phyloP scores from a whole-genome alignment of 176 grass and related monocot genomes.

The bread wheat (Triticum aestivum) region DNA sequence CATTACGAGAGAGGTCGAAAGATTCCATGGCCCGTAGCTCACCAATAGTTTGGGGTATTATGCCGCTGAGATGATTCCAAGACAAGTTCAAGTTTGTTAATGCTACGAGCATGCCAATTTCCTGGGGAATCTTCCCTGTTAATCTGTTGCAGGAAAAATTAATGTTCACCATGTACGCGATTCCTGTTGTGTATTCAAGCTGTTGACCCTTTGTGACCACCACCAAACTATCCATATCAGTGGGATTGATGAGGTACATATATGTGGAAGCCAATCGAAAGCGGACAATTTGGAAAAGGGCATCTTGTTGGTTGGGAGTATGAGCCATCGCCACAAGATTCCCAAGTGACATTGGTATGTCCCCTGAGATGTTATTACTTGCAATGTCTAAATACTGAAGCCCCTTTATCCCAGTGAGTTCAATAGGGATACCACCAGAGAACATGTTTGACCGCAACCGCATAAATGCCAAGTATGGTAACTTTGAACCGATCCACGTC shows the following conservation, averaged over 20 bases:
- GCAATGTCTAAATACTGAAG: constrained; percentile 18
- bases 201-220: not conserved
- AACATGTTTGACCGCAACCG: constrained; percentile 8
- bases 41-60: constrained; percentile 35
- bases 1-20: not conserved
- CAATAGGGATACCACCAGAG: not conserved
- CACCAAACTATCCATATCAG: not conserved
- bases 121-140: constrained; percentile 18
- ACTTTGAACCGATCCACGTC: not conserved
- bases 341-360: not conserved
- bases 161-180: constrained; percentile 26
- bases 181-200: not conserved
- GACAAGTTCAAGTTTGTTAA: constrained; percentile 29
- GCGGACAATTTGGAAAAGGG: not conserved
- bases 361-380: constrained; percentile 10
- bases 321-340: not conserved
- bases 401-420: not conserved
- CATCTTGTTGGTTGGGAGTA: not conserved
- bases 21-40: not conserved
- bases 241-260: not conserved
- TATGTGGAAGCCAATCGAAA: not conserved
- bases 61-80: constrained; percentile 36
- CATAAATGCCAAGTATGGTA: not conserved
- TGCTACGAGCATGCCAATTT: not conserved
- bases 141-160: constrained; percentile 29